Evolutionary conservation across 2,329 filamentous ascomycete genomes (phyloP).

Genomic region (Emergomyces africanus): DNA sequence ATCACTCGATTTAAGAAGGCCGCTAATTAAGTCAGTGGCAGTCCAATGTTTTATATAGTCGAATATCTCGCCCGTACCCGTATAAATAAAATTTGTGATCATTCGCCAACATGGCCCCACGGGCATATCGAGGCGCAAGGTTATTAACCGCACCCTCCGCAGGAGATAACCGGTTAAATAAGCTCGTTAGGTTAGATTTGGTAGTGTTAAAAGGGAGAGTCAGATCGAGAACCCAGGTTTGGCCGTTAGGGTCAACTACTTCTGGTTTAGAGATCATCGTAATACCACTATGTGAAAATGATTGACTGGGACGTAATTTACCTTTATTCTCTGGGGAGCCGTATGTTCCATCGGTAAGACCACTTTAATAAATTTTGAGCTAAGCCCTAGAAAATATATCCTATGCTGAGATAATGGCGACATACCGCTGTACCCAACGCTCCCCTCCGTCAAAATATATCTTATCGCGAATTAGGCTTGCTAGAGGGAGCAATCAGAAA

Average conservation of each 20-base stretch:
- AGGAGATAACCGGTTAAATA: conserved; percentile 41
- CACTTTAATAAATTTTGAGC: conserved; percentile 13
- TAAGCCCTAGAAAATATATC: too few relatives aligned
- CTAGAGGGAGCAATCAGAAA: conserved; percentile 22
- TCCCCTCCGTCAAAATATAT: conserved; percentile 54
- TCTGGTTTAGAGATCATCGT: neutral
- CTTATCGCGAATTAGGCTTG: conserved; percentile 46
- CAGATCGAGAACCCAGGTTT: conserved; percentile 32
- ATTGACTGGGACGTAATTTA: too few relatives aligned
- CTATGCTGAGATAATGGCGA: neutral
- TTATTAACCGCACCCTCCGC: conserved; percentile 38
- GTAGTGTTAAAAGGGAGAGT: conserved; percentile 41
- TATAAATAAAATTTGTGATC: conserved; percentile 51
- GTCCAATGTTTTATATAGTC: neutral
- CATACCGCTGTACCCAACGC: conserved; percentile 36
- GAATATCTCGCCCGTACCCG: conserved; percentile 31
- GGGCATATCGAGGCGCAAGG: conserved; percentile 43
- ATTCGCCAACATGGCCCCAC: conserved; percentile 55
- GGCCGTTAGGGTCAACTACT: neutral
- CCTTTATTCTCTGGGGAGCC: neutral
- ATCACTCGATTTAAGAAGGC: conserved; percentile 31
- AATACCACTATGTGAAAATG: neutral
- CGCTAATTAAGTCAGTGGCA: conserved; percentile 19
- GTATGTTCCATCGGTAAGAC: conserved; percentile 33
- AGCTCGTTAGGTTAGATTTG: conserved; percentile 39